phyloP scores from a whole-genome alignment of 352 stramenopile species.

The Pythium vanterpoolii region DNA sequence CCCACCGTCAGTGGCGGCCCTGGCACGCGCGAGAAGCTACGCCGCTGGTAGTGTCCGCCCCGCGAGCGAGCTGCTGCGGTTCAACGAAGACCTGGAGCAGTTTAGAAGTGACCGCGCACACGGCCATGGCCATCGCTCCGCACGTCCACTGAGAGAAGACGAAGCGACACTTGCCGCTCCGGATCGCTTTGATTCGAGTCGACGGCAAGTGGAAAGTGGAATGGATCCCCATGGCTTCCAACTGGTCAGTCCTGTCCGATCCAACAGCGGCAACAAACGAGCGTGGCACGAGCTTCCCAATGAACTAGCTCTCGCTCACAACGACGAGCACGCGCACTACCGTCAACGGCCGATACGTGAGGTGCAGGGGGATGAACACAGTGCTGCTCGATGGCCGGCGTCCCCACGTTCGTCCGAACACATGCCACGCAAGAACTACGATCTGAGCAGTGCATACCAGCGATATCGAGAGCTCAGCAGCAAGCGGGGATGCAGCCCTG shows the following conservation, averaged over 20 bases:
- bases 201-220: neutral
- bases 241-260: neutral
- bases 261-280: constrained; percentile 1
- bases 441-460: constrained; percentile 12
- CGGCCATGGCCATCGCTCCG: neutral
- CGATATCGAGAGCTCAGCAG: constrained; percentile 12
- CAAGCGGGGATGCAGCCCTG: neutral
- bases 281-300: neutral
- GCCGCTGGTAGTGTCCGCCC: neutral
- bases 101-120: neutral
- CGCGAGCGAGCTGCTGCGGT: neutral
- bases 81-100: neutral
- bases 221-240: neutral
- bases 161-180: neutral
- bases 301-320: neutral
- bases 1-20: neutral
- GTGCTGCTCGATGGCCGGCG: neutral
- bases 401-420: neutral
- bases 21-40: neutral
- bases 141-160: neutral
- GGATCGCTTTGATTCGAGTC: neutral
- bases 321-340: neutral
- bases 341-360: neutral
- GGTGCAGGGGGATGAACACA: neutral
- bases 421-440: constrained; percentile 16